Base-by-base conservation (phyloP, 352 stramenopile genomes). In the Paralagenidium karlingii region DNA sequence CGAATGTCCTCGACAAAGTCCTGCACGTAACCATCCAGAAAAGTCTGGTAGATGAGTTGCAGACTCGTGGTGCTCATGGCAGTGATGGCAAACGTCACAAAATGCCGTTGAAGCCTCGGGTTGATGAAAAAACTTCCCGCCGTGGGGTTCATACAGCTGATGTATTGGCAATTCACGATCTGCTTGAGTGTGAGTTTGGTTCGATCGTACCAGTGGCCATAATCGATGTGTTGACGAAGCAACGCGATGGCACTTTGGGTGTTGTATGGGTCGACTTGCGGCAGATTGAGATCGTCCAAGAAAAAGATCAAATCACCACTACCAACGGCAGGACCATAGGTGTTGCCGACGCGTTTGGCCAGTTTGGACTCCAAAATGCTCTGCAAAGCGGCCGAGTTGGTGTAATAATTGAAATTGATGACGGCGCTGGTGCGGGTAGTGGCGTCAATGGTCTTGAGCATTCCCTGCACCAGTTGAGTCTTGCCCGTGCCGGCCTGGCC, bases 221-320 rank as follows among this genome's bases (percentile, higher is more conserved):
- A 97, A 43, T 98, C 93, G 29, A 98, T 63, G 42, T 97, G 79
- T 52, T 98, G 93, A 0, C 93, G 68, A 19, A 98, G 58, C 22
- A 97, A 54, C n/a, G 83, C 93, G 16, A 98, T 77, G 0, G 90
- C 80, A 25, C 68, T 94, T 48, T 98, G 93, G 7, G 91, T 97
- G 47, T 91, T 89, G 60, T 98, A 98, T 26, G 73, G 34, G 47
- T 98, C 92, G 5, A 96, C 67, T 52, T 97, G 79, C 12, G 93
- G 92, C 11, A 98, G 53, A 43, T 98, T 97, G 26, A 98, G 47
- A 46, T 98, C 93, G 47, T 98, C 93, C 7, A 98, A 52, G 50
- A 98, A 98, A 53, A 96, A 97, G 22, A 98, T 67, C 18, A 97
- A 58, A 24, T 90, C 68, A 15, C 44, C 46, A n/a, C 76, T 58